Percentiles rank a stretch among this genome's conserved stretches.
These are phyloP conservation scores for Henckelia pumila DNA, from an alignment of 257 asterid genomes.

Conservation along the genomic window DNA sequence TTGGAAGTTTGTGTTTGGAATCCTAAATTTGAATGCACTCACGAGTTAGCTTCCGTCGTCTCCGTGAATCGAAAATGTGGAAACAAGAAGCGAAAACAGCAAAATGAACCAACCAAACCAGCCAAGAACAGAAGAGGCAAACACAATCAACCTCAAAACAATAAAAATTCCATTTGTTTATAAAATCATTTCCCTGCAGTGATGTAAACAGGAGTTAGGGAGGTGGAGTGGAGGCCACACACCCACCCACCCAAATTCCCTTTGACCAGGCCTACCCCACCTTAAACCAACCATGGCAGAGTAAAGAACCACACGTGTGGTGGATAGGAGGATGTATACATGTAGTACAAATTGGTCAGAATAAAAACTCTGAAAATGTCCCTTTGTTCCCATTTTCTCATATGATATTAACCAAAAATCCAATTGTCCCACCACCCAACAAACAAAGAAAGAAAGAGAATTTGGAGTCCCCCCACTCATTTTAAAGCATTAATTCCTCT, in stretches of 20 bases:
- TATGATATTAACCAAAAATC: not conserved
- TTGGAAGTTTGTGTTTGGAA: too few relatives aligned
- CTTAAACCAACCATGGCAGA: slow-evolving; percentile 14
- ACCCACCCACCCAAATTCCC: slow-evolving; percentile 11
- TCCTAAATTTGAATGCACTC: too few relatives aligned
- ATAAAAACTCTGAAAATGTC: slow-evolving; percentile 15
- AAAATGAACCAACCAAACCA: not conserved
- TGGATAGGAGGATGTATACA: slow-evolving; percentile 16
- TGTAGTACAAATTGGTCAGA: slow-evolving; percentile 30
- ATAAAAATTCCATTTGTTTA: not conserved
- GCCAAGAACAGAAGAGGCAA: slow-evolving; percentile 6
- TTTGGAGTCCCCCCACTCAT: slow-evolving; percentile 39
- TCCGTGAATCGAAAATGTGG: not conserved
- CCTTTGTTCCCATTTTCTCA: not conserved
- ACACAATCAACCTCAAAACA: slow-evolving; percentile 7
- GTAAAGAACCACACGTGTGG: slow-evolving; percentile 40
- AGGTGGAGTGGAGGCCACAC: slow-evolving; percentile 27
- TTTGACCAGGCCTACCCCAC: slow-evolving; percentile 38
- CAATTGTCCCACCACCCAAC: slow-evolving; percentile 23
- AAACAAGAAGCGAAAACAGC: not conserved
- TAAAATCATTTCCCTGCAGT: not conserved
- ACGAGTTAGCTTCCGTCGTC: too few relatives aligned
- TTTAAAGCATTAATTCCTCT: slow-evolving; percentile 22
- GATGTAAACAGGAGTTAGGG: slow-evolving; percentile 36
- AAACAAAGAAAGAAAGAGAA: slow-evolving; percentile 39